Percentiles rank a stretch among this genome's conserved stretches.
These are phyloP conservation scores for Chrysanthemum makinoi DNA, from an alignment of 129 eudicot species.

Conservation along the genomic window DNA sequence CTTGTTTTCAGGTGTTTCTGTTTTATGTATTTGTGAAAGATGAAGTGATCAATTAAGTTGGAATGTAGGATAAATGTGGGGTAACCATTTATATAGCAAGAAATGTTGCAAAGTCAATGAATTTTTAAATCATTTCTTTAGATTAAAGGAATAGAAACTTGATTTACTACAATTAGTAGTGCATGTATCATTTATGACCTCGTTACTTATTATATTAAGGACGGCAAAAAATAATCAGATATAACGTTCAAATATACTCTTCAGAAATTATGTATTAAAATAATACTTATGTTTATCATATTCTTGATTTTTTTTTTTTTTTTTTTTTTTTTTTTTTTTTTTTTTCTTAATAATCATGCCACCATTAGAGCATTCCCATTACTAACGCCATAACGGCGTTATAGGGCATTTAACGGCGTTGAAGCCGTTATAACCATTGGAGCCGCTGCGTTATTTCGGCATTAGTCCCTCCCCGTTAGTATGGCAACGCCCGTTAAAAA, in stretches of 20 bases:
- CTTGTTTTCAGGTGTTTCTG: conserved; percentile 19
- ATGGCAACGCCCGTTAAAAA: too few relatives aligned
- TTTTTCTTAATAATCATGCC: too few relatives aligned
- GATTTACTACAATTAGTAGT: conserved; percentile 15
- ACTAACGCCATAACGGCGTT: too few relatives aligned
- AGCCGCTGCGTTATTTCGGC: too few relatives aligned
- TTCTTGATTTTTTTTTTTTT: too few relatives aligned
- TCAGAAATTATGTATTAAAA: conserved; percentile 13
- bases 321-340: too few relatives aligned
- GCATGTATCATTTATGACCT: conserved; percentile 25
- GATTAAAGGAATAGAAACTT: conserved; percentile 22
- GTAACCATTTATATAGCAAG: conserved; percentile 26
- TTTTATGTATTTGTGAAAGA: conserved; percentile 21
- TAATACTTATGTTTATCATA: neutral
- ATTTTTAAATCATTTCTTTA: conserved; percentile 1
- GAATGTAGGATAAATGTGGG: conserved; percentile 1
- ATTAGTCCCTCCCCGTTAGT: too few relatives aligned
- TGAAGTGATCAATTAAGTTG: neutral
- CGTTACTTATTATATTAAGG: conserved; percentile 28
- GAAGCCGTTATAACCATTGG: too few relatives aligned
- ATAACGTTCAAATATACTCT: conserved; percentile 22
- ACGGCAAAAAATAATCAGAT: conserved; percentile 24
- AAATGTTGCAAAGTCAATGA: conserved; percentile 18
- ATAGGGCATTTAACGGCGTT: too few relatives aligned
- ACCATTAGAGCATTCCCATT: too few relatives aligned